Evolutionary conservation across 805 yeast genomes (phyloP).

Genomic region (Pichia cabralensis): DNA sequence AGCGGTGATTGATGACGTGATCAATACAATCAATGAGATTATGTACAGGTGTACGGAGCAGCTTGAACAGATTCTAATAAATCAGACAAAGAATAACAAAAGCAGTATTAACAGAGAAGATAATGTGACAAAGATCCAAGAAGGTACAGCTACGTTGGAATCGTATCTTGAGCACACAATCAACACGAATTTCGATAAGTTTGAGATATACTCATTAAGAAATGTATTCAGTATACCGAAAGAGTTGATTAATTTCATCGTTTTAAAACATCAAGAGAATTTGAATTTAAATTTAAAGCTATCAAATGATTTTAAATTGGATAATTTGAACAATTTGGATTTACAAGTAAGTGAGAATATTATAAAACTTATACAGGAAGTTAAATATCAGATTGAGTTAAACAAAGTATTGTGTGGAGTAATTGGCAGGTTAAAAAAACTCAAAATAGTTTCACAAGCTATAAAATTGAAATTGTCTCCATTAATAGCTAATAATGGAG

Average conservation of each 20-base stretch:
- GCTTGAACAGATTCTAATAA: slow-evolving; percentile 52
- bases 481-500: neutral
- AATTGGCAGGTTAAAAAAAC: neutral
- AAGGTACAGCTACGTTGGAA: slow-evolving; percentile 73
- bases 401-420: slow-evolving; percentile 1
- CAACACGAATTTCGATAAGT: slow-evolving; percentile 75
- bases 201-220: slow-evolving; percentile 71
- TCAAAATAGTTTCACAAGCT: neutral
- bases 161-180: slow-evolving; percentile 64
- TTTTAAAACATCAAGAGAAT: slow-evolving; percentile 62
- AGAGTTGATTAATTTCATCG: slow-evolving; percentile 47
- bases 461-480: neutral
- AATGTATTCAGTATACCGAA: slow-evolving; percentile 66
- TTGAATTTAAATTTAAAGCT: too few relatives aligned
- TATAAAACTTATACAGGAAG: slow-evolving; percentile 2
- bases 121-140: slow-evolving; percentile 8
- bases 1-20: slow-evolving; percentile 74
- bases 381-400: slow-evolving; percentile 1
- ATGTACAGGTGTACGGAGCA: slow-evolving; percentile 76
- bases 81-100: slow-evolving; percentile 14
- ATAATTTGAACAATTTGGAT: too few relatives aligned
- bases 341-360: slow-evolving; percentile 14
- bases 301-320: too few relatives aligned
- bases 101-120: neutral
- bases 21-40: slow-evolving; percentile 77